Evolutionary conservation across 768 basidiomycete species (phyloP).

Genomic region (Suillus paluster): DNA sequence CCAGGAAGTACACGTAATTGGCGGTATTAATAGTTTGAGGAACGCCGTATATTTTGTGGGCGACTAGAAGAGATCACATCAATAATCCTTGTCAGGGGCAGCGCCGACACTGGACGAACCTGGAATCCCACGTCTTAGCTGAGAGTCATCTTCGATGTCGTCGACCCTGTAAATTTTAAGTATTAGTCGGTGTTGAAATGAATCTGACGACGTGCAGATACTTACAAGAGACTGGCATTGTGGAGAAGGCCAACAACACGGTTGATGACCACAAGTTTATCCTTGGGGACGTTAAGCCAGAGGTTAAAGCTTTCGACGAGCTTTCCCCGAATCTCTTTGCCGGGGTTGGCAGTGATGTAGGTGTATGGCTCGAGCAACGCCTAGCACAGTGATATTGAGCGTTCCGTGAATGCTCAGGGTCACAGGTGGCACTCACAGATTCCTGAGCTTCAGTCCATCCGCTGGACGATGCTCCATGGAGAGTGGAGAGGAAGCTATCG

Average conservation of each 20-base stretch:
- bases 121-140: constrained; percentile 83
- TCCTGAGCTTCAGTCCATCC: constrained; percentile 26
- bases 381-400: constrained; percentile 25
- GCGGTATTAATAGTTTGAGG: constrained; percentile 97
- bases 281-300: constrained; percentile 86
- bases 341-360: constrained; percentile 82
- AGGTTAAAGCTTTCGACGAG: constrained; percentile 90
- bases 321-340: constrained; percentile 88
- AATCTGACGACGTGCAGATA: constrained; percentile 4
- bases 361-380: constrained; percentile 85
- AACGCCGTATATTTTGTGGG: constrained; percentile 95
- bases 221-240: constrained; percentile 88
- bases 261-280: constrained; percentile 73
- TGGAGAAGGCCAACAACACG: constrained; percentile 90
- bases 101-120: constrained; percentile 46
- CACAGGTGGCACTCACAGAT: constrained; percentile 19
- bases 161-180: constrained; percentile 68
- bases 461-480: constrained; percentile 32
- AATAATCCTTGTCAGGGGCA: background rate
- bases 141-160: constrained; percentile 94
- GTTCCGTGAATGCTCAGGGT: background rate
- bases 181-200: constrained; percentile 1
- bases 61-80: constrained; percentile 50
- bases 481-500: constrained; percentile 44
- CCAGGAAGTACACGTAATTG: constrained; percentile 96